Evolutionary conservation across 2,329 filamentous ascomycete genomes (phyloP), one percentile per base, ranked within the genome.

Genomic region (Epichloe bromicola): DNA sequence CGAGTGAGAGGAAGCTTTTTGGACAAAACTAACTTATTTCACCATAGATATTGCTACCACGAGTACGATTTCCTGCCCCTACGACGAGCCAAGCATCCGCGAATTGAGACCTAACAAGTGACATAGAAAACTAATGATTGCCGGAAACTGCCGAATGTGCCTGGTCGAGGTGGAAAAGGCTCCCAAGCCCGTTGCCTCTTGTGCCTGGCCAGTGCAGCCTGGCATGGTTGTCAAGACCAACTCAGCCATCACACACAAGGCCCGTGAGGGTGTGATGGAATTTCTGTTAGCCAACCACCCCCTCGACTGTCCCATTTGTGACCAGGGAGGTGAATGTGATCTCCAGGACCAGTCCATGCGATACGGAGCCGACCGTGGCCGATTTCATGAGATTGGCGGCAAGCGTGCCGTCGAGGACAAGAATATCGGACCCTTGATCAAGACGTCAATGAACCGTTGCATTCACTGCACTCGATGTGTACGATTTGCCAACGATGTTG

Each of bases 221-320:
- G 93, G 93, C 55, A 98, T 98, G 93, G 89, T 95, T 49, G 93
- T 98, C 63, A 96, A 97, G 80, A 98, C 93, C 57, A 88, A 96
- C 72, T 96, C 93, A 52, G 88, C 91, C 42, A 79, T 97, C 57
- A 85, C 88, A 61, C 93, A 98, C 78, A 98, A 98, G 75, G 93
- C 93, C 61, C 83, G 93, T 65, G 93, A 98, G 76, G 93, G 93
- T 67, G 89, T 98, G 48, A 98, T 97, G 93, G 93, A 98, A 67
- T 98, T 98, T 63, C 74, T 98, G 58, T 80, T 98, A 55, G 89
- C 91, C 61, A 97, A 97, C 70, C 90, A 97, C 68, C 90, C 90
- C 46, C 79, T 96, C 58, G 90, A 97, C 73, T 96, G 91, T 74
- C 89, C 90, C 46, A 88, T 98, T 67, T 98, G 93, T 75, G 93